Evolutionary conservation across 2,329 filamentous ascomycete genomes (phyloP), one percentile per base, ranked within the genome.

Genomic region (Gnomoniopsis sp.): DNA sequence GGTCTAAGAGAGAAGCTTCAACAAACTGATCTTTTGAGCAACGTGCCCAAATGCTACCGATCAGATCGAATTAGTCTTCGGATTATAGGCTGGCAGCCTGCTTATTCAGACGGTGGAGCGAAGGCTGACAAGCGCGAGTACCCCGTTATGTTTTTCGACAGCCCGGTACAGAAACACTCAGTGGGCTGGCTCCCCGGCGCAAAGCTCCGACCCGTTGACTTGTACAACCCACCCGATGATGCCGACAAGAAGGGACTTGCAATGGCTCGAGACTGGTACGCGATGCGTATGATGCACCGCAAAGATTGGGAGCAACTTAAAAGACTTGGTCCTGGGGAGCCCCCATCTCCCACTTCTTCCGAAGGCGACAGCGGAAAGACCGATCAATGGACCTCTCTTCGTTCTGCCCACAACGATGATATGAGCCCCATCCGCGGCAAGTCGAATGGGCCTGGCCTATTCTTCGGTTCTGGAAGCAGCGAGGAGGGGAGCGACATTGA

Each of bases 141-240:
- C 19, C 74, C 75, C 0, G 72, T 75, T 17, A 69, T 74, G 67
- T 75, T 72, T 58, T 74, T 74, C 36, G 74, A 76, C 41, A 53
- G 62, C 21, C 53, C 58, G 0, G 62, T 58, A 56, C 69, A 65
- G 19, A 49, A 36, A 33, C 58, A 55, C 34, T 59, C 59, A 3
- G 11, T 61, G 17, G 57, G 56, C 3, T 61, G 59, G 59, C 56
- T 61, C 23, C 43, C 53, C 30, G 59, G 49, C 11, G 34, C 49
- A 46, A 61, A 56, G 26, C 57, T 61, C 6, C 48, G 48, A 22
- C 49, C 49, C 44, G 56, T 61, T 6, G 59, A 61, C 34, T 33
- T 61, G 44, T 43, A 56, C 30, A 48, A 61, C 22, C 59, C 59
- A 12, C 46, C 56, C 11, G 49, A 56, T 14, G 17, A 10, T 21